Base-by-base conservation (phyloP, 768 basidiomycete genomes). In the Agrocybe chaxingu region DNA sequence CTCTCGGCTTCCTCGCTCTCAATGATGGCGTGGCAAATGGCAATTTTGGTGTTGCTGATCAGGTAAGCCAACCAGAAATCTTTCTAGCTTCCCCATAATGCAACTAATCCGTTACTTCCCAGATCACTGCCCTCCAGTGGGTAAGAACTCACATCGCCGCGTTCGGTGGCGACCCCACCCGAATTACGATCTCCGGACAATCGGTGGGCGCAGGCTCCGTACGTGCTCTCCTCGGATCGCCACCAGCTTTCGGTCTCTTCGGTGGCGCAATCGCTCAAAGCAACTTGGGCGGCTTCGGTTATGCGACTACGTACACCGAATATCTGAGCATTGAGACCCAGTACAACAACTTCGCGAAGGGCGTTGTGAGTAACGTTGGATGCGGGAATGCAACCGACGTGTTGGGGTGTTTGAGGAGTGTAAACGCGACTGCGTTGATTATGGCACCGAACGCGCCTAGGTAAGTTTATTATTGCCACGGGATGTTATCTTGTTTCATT, bases 131-230 rank as follows among this genome's bases (percentile, higher is more conserved):
- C 31, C 62, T 74, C 11, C 62, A 69, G 52, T 73, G 72, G 72
- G 76, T 83, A 0, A 73, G 77, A 24, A 60, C 70, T 33, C 71
- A 84, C 42, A 82, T 84, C 51, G 61, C 65, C 1, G 68, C 72
- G n/a, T 84, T 84, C 53, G 81, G 81, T 34, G 82, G 82, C 0
- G 81, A 83, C 62, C 75, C 76, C 1, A 60, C 62, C 7, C 69
- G 69, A 1, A 73, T 85, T 42, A 80, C 78, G 3, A 75, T 83
- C 18, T 72, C 73, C 51, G 81, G 81, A 1, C 73, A 84, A 59
- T 78, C 75, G 5, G 80, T 79, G 9, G 81, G 80, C 29, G 79
- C 73, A 8, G 71, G 67, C 34, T 69, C 74, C 5, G 74, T 77
- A 0, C 67, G 72, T 13, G 66, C 69, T 1, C 58, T 73, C 0